Conservation (phyloP, 2,329 filamentous ascomycete genomes). For the Biscogniauxia marginata region DNA sequence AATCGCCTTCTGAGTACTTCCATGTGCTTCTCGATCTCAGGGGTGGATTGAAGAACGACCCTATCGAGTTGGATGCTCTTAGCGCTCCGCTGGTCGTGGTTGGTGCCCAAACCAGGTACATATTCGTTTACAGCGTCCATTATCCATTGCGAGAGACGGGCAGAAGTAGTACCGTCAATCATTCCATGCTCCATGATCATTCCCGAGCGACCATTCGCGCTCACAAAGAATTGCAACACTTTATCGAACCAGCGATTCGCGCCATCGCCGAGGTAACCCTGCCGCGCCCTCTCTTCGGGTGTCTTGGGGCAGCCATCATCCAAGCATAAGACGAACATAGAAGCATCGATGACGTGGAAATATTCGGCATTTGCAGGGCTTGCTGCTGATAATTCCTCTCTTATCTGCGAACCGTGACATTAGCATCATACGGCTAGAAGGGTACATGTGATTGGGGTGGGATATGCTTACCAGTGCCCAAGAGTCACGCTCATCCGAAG, state of each 20-base stretch:
- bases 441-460: too few species aligned
- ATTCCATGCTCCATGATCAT: constrained; percentile 9
- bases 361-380: constrained; percentile 5
- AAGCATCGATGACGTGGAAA: constrained; percentile 8
- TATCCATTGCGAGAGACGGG: too few species aligned
- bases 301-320: constrained; percentile 5
- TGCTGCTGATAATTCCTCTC: too few species aligned
- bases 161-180: constrained; percentile 11
- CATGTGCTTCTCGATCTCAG: too few species aligned
- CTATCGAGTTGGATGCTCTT: too few species aligned
- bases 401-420: too few species aligned
- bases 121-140: too few species aligned
- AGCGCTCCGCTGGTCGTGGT: too few species aligned
- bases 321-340: constrained; percentile 10
- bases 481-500: not conserved
- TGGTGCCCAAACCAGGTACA: too few species aligned
- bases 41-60: too few species aligned
- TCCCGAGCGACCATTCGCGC: constrained; percentile 11
- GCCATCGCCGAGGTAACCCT: constrained; percentile 6
- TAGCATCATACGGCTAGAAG: too few species aligned
- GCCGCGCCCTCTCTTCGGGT: constrained; percentile 1
- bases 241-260: constrained; percentile 16
- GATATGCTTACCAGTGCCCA: not conserved
- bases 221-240: constrained; percentile 9
- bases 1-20: too few species aligned